phyloP scores from a whole-genome alignment of 2,329 filamentous ascomycete species.

The Hymenoscyphus fraxineus region DNA sequence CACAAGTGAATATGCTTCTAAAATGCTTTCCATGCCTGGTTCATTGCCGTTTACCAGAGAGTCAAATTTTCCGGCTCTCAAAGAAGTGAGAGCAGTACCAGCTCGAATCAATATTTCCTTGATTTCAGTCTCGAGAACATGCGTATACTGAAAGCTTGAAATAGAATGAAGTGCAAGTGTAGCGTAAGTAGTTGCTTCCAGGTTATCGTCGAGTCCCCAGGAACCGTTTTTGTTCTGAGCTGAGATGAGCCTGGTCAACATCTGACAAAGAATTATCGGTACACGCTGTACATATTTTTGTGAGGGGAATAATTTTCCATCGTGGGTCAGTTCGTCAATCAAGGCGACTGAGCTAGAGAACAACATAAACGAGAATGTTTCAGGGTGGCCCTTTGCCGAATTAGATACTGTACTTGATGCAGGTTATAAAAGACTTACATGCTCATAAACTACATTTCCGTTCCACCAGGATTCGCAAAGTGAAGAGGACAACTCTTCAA shows the following conservation, averaged over 20 bases:
- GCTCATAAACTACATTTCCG: not conserved
- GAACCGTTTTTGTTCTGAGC: not conserved
- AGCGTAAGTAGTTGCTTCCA: not conserved
- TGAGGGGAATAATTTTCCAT: not conserved
- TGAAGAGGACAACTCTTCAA: not conserved
- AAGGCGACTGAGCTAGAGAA: not conserved
- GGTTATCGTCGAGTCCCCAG: not conserved
- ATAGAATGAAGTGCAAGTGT: not conserved
- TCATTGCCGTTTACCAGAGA: not conserved
- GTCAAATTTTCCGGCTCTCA: not conserved
- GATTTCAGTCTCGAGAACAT: not conserved
- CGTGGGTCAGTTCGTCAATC: not conserved
- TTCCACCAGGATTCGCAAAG: not conserved
- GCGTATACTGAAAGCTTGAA: not conserved
- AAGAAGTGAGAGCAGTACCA: not conserved
- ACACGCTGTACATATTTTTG: not conserved
- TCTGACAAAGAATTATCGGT: not conserved
- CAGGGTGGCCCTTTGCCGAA: not conserved
- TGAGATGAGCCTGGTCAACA: not conserved
- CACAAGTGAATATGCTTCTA: not conserved
- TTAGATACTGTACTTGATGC: not conserved
- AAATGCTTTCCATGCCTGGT: not conserved
- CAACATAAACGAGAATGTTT: not conserved
- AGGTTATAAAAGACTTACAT: not conserved
- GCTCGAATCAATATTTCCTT: not conserved